Evolutionary conservation across 345 rosid genomes (phyloP).

Genomic region (Moricandia moricandioides): DNA sequence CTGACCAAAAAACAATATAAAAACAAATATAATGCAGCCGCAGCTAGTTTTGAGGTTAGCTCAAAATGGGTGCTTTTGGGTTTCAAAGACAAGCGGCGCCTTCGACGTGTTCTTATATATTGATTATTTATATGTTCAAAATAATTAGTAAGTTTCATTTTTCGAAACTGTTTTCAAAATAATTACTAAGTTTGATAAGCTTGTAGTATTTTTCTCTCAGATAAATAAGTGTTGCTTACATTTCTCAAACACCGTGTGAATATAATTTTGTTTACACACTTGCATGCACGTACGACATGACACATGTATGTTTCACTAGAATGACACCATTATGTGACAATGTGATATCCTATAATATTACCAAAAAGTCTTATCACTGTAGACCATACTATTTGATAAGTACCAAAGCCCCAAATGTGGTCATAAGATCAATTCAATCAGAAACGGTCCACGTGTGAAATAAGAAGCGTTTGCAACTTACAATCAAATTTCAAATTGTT

Average conservation of each 20-base stretch:
- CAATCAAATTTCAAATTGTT: constrained; percentile 34
- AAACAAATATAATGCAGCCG: constrained; percentile 5
- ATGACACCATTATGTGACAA: constrained; percentile 14
- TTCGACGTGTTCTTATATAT: neutral
- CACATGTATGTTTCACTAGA: constrained; percentile 26
- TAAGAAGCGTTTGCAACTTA: constrained; percentile 5
- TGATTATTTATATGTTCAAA: neutral
- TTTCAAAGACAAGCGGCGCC: constrained; percentile 32
- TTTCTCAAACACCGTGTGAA: neutral
- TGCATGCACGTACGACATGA: constrained; percentile 31
- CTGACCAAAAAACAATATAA: neutral
- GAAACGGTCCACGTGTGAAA: constrained; percentile 4
- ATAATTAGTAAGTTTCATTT: neutral
- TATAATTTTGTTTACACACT: neutral
- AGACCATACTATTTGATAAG: constrained; percentile 27
- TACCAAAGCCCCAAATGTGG: neutral
- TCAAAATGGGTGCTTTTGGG: constrained; percentile 1
- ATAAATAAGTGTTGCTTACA: neutral
- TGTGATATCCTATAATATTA: constrained; percentile 19
- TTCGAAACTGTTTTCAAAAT: too few relatives aligned
- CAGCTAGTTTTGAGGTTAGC: constrained; percentile 29
- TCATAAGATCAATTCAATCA: neutral
- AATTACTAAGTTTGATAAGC: neutral
- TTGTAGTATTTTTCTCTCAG: neutral
- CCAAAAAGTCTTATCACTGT: constrained; percentile 21